Percentiles rank a stretch among this genome's conserved stretches.
Conservation (phyloP, 2,329 filamentous ascomycete species). For the Fusarium gaditjirri region DNA sequence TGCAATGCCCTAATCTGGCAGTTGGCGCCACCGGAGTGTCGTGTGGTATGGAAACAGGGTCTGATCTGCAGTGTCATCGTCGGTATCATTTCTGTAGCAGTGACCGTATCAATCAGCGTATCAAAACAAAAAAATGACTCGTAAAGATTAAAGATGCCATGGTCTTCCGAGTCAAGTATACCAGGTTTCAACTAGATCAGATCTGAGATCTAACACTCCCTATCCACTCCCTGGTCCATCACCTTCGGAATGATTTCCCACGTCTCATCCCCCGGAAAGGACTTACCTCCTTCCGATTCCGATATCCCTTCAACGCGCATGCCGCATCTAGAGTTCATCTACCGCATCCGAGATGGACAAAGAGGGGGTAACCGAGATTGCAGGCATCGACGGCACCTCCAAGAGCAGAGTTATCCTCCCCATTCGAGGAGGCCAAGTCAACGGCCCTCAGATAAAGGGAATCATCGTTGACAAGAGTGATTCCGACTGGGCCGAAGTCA, state of each 20-base stretch:
- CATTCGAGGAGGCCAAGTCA: constrained; percentile 26
- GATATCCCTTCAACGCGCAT: constrained; percentile 26
- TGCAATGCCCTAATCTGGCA: not conserved
- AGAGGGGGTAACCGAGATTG: constrained; percentile 22
- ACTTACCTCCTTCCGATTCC: not conserved
- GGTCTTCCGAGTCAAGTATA: not conserved
- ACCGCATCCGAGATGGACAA: constrained; percentile 38
- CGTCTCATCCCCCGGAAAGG: constrained; percentile 35
- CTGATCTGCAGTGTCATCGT: not conserved
- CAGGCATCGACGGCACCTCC: constrained; percentile 14
- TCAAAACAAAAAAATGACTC: not conserved
- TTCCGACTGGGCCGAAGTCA: constrained; percentile 35
- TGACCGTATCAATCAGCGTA: not conserved
- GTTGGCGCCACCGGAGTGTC: not conserved
- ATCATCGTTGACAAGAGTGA: constrained; percentile 31
- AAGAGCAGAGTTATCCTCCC: constrained; percentile 27
- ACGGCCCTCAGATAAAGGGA: constrained; percentile 26
- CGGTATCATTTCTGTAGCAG: not conserved
- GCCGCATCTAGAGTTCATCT: constrained; percentile 37
- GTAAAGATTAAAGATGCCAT: constrained; percentile 15
- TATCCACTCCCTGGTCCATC: not conserved
- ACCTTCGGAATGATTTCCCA: constrained; percentile 5
- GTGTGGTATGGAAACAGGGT: not conserved
- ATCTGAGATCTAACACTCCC: not conserved
- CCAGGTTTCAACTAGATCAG: not conserved